Conservation (phyloP, 2,329 filamentous ascomycete genomes). For the Fusarium redolens region DNA sequence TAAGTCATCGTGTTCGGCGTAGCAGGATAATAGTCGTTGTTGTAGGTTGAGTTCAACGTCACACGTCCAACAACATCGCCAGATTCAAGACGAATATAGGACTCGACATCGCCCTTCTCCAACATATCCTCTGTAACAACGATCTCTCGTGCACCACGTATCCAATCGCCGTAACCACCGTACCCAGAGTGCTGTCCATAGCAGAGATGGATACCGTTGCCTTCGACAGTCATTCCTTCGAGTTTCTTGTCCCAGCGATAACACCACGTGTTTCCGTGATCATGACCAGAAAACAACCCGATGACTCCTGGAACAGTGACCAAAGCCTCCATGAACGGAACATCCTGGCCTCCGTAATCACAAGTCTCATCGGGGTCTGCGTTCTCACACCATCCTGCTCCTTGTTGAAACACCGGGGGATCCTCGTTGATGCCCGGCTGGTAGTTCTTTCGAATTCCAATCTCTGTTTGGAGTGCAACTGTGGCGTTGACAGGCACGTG, state of each 20-base stretch:
- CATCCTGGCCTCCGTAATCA: slow-evolving; percentile 62
- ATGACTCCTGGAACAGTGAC: slow-evolving; percentile 65
- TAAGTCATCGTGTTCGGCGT: slow-evolving; percentile 54
- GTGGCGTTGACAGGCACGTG: slow-evolving; percentile 61
- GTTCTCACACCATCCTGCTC: slow-evolving; percentile 57
- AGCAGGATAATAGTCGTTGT: slow-evolving; percentile 63
- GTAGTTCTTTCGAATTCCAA: slow-evolving; percentile 49
- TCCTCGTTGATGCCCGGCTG: slow-evolving; percentile 62
- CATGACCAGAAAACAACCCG: slow-evolving; percentile 72
- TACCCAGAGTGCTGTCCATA: slow-evolving; percentile 77
- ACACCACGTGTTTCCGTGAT: slow-evolving; percentile 73
- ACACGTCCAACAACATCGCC: slow-evolving; percentile 63
- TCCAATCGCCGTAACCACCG: slow-evolving; percentile 75
- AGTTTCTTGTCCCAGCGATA: slow-evolving; percentile 58
- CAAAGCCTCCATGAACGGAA: slow-evolving; percentile 72
- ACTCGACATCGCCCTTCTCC: slow-evolving; percentile 58
- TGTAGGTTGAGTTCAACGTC: slow-evolving; percentile 69
- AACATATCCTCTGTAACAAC: slow-evolving; percentile 58
- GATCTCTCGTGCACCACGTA: slow-evolving; percentile 69
- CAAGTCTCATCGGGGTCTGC: slow-evolving; percentile 51
- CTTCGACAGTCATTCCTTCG: slow-evolving; percentile 49
- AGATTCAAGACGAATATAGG: slow-evolving; percentile 71
- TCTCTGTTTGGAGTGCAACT: slow-evolving; percentile 51
- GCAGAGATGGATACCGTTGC: slow-evolving; percentile 61
- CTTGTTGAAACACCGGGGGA: slow-evolving; percentile 55